Percentiles rank a stretch among this genome's conserved stretches.
These are phyloP conservation scores for Ploettnerulaceae sp. DNA, from an alignment of 2,329 filamentous ascomycete species.

Conservation along the genomic window DNA sequence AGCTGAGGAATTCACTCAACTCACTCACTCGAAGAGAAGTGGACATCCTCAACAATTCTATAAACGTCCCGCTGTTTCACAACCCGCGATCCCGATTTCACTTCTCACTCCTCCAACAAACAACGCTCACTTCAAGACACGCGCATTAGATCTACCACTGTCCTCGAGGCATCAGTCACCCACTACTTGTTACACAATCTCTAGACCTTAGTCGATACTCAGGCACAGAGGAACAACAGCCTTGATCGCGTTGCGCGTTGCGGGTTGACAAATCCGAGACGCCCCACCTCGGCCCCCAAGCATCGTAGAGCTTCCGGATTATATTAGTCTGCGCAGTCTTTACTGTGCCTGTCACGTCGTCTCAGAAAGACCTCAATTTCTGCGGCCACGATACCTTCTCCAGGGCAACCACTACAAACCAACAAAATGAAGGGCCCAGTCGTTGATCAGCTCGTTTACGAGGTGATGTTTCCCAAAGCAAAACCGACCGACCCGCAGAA, in stretches of 20 bases:
- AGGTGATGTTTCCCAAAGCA: conserved; percentile 66
- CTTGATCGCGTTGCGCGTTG: too few species aligned
- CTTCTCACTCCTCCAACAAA: not conserved
- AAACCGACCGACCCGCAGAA: conserved; percentile 63
- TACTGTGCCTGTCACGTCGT: conserved; percentile 10
- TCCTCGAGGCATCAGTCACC: conserved; percentile 3
- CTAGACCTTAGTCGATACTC: not conserved
- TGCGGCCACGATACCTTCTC: conserved; percentile 13
- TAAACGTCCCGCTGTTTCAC: not conserved
- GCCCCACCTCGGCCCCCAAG: conserved; percentile 9
- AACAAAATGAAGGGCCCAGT: conserved; percentile 65
- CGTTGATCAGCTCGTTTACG: conserved; percentile 69
- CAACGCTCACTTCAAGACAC: too few species aligned
- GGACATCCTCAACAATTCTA: not conserved
- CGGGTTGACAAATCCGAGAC: conserved; percentile 13
- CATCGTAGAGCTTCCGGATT: conserved; percentile 4
- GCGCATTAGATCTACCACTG: not conserved
- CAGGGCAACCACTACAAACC: not conserved
- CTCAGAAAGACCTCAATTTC: conserved; percentile 17
- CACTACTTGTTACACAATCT: too few species aligned
- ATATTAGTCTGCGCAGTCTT: conserved; percentile 7
- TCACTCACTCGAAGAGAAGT: not conserved
- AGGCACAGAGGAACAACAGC: conserved; percentile 13
- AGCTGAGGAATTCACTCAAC: conserved; percentile 1
- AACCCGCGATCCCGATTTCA: not conserved